Conservation (phyloP, 768 basidiomycete species). For the Lentinus tigrinus region DNA sequence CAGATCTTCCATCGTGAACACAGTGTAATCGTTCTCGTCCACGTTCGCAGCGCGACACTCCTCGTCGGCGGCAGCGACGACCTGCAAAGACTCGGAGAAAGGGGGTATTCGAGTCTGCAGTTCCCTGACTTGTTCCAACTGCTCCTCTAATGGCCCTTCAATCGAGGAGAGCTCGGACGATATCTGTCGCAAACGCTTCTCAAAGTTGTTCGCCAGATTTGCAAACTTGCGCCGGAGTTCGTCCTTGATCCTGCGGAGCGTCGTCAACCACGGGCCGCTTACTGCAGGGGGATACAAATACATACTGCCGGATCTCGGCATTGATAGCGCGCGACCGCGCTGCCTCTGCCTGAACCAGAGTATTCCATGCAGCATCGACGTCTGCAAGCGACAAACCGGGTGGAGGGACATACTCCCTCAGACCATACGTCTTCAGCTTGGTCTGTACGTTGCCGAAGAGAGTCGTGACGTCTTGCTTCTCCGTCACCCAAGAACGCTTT, state of each 20-base stretch:
- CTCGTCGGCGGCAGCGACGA: slow-evolving; percentile 62
- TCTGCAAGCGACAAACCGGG: slow-evolving; percentile 67
- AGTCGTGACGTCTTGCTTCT: slow-evolving; percentile 83
- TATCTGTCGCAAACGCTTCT: slow-evolving; percentile 60
- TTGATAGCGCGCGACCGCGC: slow-evolving; percentile 80
- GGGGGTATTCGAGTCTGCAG: slow-evolving; percentile 69
- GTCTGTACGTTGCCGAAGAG: slow-evolving; percentile 93
- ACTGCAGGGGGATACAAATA: not conserved
- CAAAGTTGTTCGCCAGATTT: slow-evolving; percentile 72
- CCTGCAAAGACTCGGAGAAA: slow-evolving; percentile 54
- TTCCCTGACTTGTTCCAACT: slow-evolving; percentile 64
- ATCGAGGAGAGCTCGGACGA: slow-evolving; percentile 73
- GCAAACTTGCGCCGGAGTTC: slow-evolving; percentile 75
- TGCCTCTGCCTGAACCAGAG: slow-evolving; percentile 71
- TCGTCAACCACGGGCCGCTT: not conserved
- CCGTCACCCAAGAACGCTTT: slow-evolving; percentile 86
- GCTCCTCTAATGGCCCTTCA: slow-evolving; percentile 78
- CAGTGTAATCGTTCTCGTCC: slow-evolving; percentile 95
- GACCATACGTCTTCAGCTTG: slow-evolving; percentile 86
- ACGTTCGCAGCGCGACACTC: slow-evolving; percentile 87
- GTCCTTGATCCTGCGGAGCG: slow-evolving; percentile 70
- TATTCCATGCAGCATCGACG: slow-evolving; percentile 76
- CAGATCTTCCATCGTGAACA: slow-evolving; percentile 86
- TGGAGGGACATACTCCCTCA: slow-evolving; percentile 82
- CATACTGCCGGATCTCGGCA: slow-evolving; percentile 84